Conservation (phyloP, 2,329 filamentous ascomycete genomes). For the Xylaria sp. region DNA sequence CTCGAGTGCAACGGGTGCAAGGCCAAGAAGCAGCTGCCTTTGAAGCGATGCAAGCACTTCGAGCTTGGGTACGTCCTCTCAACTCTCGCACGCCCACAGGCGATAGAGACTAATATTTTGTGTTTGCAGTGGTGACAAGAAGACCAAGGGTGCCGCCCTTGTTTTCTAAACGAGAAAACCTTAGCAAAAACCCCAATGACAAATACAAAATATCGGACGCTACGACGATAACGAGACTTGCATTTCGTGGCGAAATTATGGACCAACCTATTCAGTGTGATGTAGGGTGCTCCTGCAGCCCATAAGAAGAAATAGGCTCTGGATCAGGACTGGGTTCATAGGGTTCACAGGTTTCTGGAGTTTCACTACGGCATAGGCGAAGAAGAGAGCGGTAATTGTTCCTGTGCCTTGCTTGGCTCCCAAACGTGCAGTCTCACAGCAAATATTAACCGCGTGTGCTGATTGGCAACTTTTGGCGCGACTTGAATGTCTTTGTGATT, state of each 20-base stretch:
- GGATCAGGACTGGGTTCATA: conserved; percentile 27
- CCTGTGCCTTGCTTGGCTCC: conserved; percentile 16
- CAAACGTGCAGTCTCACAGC: conserved; percentile 20
- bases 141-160: conserved; percentile 99
- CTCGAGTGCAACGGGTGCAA: conserved; percentile 98
- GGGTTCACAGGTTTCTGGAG: conserved; percentile 29
- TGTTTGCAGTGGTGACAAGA: conserved; percentile 92
- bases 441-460: conserved; percentile 21
- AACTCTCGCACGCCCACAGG: background rate
- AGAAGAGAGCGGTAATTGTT: conserved; percentile 23
- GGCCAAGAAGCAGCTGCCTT: conserved; percentile 94
- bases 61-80: conserved; percentile 83
- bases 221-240: conserved; percentile 34
- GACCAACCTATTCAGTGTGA: conserved; percentile 23
- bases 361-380: conserved; percentile 30
- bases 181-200: conserved; percentile 13
- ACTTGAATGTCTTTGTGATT: background rate
- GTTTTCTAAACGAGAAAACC: conserved; percentile 77
- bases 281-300: conserved; percentile 17
- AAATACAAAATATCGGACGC: conserved; percentile 30
- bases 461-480: conserved; percentile 1
- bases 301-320: conserved; percentile 21
- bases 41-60: conserved; percentile 99
- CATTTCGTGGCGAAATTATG: conserved; percentile 28
- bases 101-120: conserved; percentile 8